A percentile compares a stretch with the other conserved stretches of the same genome.
phyloP scores from a whole-genome alignment of 75 land plant genomes.

The Isoetes taiwanensis region DNA sequence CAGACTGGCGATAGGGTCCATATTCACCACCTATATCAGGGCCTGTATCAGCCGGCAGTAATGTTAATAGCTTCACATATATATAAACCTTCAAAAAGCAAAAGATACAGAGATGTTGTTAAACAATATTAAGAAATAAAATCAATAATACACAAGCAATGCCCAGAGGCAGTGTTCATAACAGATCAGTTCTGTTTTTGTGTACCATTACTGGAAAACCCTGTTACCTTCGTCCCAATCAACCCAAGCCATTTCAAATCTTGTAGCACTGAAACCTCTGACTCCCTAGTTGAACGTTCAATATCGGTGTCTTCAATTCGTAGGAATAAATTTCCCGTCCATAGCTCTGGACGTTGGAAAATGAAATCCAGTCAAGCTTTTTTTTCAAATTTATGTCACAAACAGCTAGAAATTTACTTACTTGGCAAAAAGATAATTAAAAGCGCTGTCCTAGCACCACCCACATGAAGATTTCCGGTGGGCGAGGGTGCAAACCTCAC shows the following conservation, averaged over 20 bases:
- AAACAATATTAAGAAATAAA: background rate
- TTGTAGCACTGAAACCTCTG: slow-evolving; percentile 69
- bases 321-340: slow-evolving; percentile 79
- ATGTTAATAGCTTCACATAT: no score
- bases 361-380: background rate
- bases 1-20: slow-evolving; percentile 94
- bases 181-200: background rate
- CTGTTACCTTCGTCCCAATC: slow-evolving; percentile 83
- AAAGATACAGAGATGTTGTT: background rate
- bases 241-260: slow-evolving; percentile 90
- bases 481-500: slow-evolving; percentile 98
- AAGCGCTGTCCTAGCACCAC: slow-evolving; percentile 92
- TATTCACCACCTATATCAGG: slow-evolving; percentile 70
- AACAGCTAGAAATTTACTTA: slow-evolving; percentile 8
- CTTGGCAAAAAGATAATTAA: slow-evolving; percentile 92
- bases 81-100: background rate
- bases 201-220: background rate
- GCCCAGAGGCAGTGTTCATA: background rate
- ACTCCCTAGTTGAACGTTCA: slow-evolving; percentile 77
- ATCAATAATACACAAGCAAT: background rate
- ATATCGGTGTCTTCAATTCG: slow-evolving; percentile 94
- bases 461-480: slow-evolving; percentile 93
- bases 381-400: background rate
- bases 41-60: slow-evolving; percentile 35
- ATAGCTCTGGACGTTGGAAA: slow-evolving; percentile 34